Evolutionary conservation across 208 protist genomes (phyloP).

Genomic region (Wallacemonas rigidus): DNA sequence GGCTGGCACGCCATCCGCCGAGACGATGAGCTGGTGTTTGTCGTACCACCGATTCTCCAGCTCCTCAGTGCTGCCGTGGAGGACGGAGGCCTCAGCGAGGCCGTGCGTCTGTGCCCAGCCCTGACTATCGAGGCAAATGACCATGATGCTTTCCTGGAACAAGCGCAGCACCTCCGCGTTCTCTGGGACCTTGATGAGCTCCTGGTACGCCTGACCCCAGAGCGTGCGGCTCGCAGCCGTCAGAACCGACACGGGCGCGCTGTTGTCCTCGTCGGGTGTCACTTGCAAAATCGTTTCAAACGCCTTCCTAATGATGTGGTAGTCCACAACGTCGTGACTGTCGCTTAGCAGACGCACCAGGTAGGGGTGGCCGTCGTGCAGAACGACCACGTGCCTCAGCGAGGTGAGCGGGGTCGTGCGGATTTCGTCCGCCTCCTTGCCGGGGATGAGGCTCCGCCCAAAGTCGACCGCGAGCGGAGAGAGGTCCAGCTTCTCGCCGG

Average conservation of each 20-base stretch:
- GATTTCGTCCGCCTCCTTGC: constrained; percentile 56
- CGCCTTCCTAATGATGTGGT: constrained; percentile 52
- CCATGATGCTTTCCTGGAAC: constrained; percentile 73
- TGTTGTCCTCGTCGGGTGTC: constrained; percentile 80
- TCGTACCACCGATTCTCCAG: constrained; percentile 93
- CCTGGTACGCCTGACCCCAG: constrained; percentile 81
- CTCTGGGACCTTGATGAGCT: constrained; percentile 74
- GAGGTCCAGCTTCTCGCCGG: constrained; percentile 40
- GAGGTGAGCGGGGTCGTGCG: constrained; percentile 63
- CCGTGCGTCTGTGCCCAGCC: constrained; percentile 45
- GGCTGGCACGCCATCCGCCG: constrained; percentile 76
- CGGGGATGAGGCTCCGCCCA: constrained; percentile 73
- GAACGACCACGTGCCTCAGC: constrained; percentile 77
- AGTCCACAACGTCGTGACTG: constrained; percentile 41
- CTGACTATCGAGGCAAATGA: constrained; percentile 77
- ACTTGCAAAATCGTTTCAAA: constrained; percentile 80
- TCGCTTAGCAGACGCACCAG: constrained; percentile 75
- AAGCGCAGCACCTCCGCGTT: constrained; percentile 70
- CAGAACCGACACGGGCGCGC: constrained; percentile 80
- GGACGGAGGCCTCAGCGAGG: constrained; percentile 48
- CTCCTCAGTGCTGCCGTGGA: constrained; percentile 78
- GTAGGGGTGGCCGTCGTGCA: constrained; percentile 84
- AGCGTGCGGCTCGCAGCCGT: constrained; percentile 74
- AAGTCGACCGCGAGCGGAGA: constrained; percentile 74
- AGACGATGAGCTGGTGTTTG: constrained; percentile 92